Evolutionary conservation across 192 early-diverging fungal genomes (phyloP), one percentile per base, ranked within the genome.

Genomic region (Geranomyces michiganensis): DNA sequence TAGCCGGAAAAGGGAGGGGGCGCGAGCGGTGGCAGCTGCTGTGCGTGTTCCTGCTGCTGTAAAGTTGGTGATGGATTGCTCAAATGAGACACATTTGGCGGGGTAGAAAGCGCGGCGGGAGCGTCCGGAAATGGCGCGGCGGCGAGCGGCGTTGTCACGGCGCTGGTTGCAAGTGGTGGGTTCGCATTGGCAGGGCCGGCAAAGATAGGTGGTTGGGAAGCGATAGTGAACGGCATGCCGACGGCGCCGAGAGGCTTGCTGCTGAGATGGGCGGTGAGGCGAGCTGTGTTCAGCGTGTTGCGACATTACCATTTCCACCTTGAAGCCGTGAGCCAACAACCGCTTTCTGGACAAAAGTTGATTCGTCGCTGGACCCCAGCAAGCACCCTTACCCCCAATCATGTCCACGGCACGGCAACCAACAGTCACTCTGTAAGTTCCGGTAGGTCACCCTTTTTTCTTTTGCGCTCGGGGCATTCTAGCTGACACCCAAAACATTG

Each of bases 341-440:
- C n/a, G n/a, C n/a, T n/a, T n/a, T n/a, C n/a, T n/a, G n/a, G n/a
- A n/a, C n/a, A n/a, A n/a, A 41, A 41, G 36, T 41, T 41, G 36
- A 41, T n/a, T n/a, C n/a, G n/a, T n/a, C n/a, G n/a, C n/a, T n/a
- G n/a, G n/a, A n/a, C n/a, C n/a, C n/a, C n/a, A n/a, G n/a, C n/a
- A n/a, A n/a, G n/a, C n/a, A n/a, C n/a, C n/a, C n/a, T n/a, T n/a
- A n/a, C 17, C 51, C 51, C 51, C 22, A 29, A 5, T 8, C 22
- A 70, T 70, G 68, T 31, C 68, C 32, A 70, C 68, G 6, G 56
- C 68, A 10, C 48, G 56, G 12, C 68, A 70, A 60, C 68, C 68
- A 22, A 70, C 68, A 26, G 55, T 61, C 41, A 70, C 68, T 31
- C 43, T 70, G 68, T 70, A 60, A 56, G 66, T 56, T 5, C 44